phyloP scores from a whole-genome alignment of 106 monocot species.

The Apostasia shenzhenica region DNA sequence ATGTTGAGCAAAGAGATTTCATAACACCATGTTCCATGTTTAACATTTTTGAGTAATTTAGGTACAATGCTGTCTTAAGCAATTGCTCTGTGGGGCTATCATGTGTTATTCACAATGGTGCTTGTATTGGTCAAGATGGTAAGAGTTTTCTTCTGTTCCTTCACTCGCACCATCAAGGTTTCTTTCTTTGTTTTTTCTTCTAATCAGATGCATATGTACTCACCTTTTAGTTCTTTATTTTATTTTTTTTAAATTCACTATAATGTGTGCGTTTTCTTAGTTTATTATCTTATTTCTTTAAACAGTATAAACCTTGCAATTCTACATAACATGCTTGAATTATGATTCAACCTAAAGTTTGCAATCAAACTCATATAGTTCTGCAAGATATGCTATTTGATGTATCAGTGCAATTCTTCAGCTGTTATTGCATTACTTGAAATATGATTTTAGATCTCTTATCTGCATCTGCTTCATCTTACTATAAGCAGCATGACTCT shows the following conservation, averaged over 20 bases:
- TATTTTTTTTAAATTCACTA: background rate
- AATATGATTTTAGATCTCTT: no score
- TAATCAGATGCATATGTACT: background rate
- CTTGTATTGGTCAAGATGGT: conserved; percentile 97
- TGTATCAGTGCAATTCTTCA: no score
- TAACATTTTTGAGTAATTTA: conserved; percentile 12
- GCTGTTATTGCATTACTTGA: no score
- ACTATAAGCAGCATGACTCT: no score
- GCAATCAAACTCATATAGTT: no score
- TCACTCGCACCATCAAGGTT: background rate
- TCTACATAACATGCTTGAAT: no score
- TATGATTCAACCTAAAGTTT: no score
- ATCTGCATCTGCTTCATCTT: no score
- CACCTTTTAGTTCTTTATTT: background rate
- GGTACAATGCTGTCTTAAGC: conserved; percentile 73
- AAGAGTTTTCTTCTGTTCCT: conserved; percentile 1
- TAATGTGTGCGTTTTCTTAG: background rate
- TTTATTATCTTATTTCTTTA: no score
- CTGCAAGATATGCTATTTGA: no score
- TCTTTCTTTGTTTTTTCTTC: background rate
- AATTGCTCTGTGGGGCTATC: conserved; percentile 77
- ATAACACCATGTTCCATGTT: background rate
- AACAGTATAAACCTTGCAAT: no score
- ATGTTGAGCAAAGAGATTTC: no score
- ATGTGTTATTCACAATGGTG: conserved; percentile 74